phyloP scores from a whole-genome alignment of 805 yeast genomes.

The Wickerhamiella azymoides region DNA sequence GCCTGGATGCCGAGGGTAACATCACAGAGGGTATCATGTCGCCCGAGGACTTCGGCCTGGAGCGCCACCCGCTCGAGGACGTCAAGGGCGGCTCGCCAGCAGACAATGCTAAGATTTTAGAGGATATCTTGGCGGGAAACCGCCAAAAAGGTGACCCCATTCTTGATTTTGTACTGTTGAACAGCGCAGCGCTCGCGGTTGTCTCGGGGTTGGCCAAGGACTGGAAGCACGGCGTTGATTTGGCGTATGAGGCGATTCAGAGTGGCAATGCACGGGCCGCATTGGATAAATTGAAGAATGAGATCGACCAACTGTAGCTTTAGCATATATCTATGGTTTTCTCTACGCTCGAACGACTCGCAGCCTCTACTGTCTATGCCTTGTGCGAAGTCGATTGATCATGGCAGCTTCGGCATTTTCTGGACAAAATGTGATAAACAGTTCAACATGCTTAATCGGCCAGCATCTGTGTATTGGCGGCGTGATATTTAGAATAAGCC shows the following conservation, averaged over 20 bases:
- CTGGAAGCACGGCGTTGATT: conserved; percentile 66
- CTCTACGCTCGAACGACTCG: too few species aligned
- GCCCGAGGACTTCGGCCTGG: conserved; percentile 73
- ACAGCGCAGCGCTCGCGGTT: conserved; percentile 76
- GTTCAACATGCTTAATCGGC: too few species aligned
- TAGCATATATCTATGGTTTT: too few species aligned
- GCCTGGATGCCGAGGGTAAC: conserved; percentile 31
- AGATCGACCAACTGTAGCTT: not conserved
- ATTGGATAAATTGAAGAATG: conserved; percentile 26
- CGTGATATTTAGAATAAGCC: too few species aligned
- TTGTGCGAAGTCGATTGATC: too few species aligned
- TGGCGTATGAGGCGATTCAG: conserved; percentile 55
- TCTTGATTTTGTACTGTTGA: conserved; percentile 80
- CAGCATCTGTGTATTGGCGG: too few species aligned
- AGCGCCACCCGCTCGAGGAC: conserved; percentile 48
- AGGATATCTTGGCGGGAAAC: conserved; percentile 33
- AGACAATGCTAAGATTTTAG: conserved; percentile 60
- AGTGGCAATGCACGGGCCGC: conserved; percentile 55
- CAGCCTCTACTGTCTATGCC: too few species aligned
- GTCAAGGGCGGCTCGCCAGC: conserved; percentile 80
- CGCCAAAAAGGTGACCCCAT: conserved; percentile 38
- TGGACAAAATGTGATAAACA: too few species aligned
- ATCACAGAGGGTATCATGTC: conserved; percentile 21
- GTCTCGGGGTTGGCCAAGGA: conserved; percentile 50
- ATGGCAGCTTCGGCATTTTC: too few species aligned